These are phyloP conservation scores for Lithospermum erythrorhizon DNA, from an alignment of 257 asterid species.

Conservation along the genomic window DNA sequence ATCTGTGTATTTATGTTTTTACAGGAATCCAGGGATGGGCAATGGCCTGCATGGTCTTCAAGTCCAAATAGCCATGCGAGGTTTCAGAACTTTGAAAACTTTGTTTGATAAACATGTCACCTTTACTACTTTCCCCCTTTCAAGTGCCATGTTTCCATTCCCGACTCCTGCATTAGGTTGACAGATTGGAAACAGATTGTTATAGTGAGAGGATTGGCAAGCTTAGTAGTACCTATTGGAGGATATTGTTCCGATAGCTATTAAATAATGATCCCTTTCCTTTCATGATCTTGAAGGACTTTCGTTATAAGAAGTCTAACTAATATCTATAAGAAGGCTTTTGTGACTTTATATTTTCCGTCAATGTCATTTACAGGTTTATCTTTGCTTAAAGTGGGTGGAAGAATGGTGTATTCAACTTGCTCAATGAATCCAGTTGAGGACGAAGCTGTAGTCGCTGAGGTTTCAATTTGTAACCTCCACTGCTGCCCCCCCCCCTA, in stretches of 20 bases:
- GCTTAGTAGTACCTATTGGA: too few relatives aligned
- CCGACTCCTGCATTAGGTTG: too few relatives aligned
- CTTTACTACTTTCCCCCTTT: background rate
- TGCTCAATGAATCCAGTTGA: constrained; percentile 99
- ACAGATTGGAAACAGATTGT: too few relatives aligned
- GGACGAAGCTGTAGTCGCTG: constrained; percentile 94
- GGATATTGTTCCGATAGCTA: too few relatives aligned
- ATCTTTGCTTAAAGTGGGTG: constrained; percentile 95
- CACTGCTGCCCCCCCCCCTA: background rate
- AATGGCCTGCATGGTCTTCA: constrained; percentile 92
- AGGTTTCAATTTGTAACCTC: constrained; percentile 34
- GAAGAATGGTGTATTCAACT: constrained; percentile 92
- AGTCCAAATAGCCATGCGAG: constrained; percentile 95
- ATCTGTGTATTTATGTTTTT: constrained; percentile 4
- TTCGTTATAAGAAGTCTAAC: background rate
- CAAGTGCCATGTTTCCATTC: background rate
- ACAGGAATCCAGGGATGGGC: constrained; percentile 82
- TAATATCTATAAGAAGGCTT: background rate
- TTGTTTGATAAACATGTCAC: constrained; percentile 4
- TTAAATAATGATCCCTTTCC: background rate
- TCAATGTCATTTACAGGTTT: constrained; percentile 40
- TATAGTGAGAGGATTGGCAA: too few relatives aligned
- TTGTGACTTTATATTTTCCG: background rate
- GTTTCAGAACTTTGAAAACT: constrained; percentile 21
- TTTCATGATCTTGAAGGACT: background rate